Percentiles rank a stretch among this genome's conserved stretches.
These are phyloP conservation scores for Annulohypoxylon truncatum DNA, from an alignment of 2,329 filamentous ascomycete genomes.

Conservation along the genomic window DNA sequence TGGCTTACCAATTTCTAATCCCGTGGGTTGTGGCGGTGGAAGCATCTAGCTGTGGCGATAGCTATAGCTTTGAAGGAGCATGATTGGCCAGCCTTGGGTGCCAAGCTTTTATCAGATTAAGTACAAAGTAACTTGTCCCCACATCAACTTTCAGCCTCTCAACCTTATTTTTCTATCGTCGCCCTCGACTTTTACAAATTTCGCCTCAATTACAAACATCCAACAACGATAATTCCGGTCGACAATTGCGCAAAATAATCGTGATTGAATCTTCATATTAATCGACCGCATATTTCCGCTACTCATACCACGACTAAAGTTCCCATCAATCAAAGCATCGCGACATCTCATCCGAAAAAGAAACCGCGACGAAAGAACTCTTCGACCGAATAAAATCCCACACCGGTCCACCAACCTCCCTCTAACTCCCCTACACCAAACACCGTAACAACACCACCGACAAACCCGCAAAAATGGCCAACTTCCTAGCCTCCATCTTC, in stretches of 20 bases:
- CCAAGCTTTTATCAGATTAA: background rate
- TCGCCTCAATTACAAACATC: conserved; percentile 22
- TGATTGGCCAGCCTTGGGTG: conserved; percentile 32
- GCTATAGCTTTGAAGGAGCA: background rate
- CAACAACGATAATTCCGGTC: background rate
- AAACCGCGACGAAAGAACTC: conserved; percentile 5
- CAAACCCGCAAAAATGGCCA: conserved; percentile 73
- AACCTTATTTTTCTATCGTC: conserved; percentile 24
- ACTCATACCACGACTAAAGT: background rate
- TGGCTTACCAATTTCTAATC: conserved; percentile 14
- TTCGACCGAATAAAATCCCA: background rate
- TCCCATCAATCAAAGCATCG: background rate
- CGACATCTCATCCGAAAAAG: background rate
- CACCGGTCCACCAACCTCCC: background rate
- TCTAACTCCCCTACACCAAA: background rate
- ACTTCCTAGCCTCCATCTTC: conserved; percentile 99
- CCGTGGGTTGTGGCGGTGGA: conserved; percentile 30
- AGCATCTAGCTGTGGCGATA: conserved; percentile 39
- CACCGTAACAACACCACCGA: background rate
- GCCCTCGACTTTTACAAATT: conserved; percentile 12
- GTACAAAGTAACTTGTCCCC: conserved; percentile 19
- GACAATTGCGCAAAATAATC: conserved; percentile 6
- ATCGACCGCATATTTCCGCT: background rate
- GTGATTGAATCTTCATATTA: background rate
- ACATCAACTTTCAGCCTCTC: conserved; percentile 23